phyloP scores from a whole-genome alignment of 2,329 filamentous ascomycete species.

The Aspergillus sp. region DNA sequence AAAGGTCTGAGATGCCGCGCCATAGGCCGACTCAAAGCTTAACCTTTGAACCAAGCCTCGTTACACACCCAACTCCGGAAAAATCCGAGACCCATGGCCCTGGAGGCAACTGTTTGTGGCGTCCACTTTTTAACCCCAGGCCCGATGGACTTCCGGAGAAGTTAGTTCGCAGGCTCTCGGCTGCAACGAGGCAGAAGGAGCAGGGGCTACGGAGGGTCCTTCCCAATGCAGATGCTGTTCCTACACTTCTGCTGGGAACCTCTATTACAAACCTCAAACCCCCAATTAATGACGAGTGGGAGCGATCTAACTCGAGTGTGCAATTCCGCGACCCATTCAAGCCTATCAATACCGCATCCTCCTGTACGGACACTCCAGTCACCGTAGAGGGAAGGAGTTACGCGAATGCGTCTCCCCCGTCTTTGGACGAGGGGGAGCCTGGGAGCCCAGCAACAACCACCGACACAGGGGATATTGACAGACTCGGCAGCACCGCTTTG shows the following conservation, averaged over 20 bases:
- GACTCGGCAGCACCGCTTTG: constrained; percentile 20
- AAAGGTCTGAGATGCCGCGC: constrained; percentile 47
- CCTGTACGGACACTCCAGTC: constrained; percentile 4
- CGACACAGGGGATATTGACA: constrained; percentile 20
- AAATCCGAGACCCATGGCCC: constrained; percentile 8
- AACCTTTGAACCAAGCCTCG: constrained; percentile 18
- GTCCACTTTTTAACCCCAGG: constrained; percentile 29
- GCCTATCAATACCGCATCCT: constrained; percentile 3
- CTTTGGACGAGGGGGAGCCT: constrained; percentile 15
- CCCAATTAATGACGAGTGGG: constrained; percentile 16
- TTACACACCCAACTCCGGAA: constrained; percentile 6
- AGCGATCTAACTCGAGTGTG: constrained; percentile 10
- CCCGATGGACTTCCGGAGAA: constrained; percentile 19
- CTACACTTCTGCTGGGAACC: constrained; percentile 42
- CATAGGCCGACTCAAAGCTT: constrained; percentile 29
- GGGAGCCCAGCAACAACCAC: constrained; percentile 13
- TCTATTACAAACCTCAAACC: constrained; percentile 19
- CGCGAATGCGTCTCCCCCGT: constrained; percentile 9
- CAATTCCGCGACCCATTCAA: constrained; percentile 27
- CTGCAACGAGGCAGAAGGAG: constrained; percentile 25
- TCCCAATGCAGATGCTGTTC: constrained; percentile 34
- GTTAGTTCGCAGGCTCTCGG: constrained; percentile 32
- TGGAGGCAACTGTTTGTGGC: constrained; percentile 20
- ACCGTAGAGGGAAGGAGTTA: constrained; percentile 5
- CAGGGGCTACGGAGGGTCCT: constrained; percentile 35